Evolutionary conservation across 2,329 filamentous ascomycete genomes (phyloP).

Genomic region (Sporothrix pallida): DNA sequence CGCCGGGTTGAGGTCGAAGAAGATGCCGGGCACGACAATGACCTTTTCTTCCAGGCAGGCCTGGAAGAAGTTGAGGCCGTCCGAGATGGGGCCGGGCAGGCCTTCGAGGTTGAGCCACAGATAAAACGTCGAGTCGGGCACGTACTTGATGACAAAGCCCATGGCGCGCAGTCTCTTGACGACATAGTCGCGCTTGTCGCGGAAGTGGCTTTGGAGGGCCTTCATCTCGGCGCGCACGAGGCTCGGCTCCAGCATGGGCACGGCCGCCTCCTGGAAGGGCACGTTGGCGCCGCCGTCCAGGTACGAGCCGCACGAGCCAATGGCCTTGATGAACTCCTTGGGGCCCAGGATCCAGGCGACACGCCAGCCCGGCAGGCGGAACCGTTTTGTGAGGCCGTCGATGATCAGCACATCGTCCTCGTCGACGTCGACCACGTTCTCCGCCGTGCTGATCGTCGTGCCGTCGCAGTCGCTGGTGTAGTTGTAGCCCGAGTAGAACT

Average conservation of each 20-base stretch:
- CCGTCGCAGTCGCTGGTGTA: conserved; percentile 93
- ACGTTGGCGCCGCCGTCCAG: conserved; percentile 94
- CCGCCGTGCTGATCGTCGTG: conserved; percentile 83
- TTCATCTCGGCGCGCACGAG: conserved; percentile 86
- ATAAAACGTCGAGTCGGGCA: conserved; percentile 94
- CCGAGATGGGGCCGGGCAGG: conserved; percentile 80
- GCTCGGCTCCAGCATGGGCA: conserved; percentile 87
- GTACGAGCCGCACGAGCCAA: conserved; percentile 90
- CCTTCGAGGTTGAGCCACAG: conserved; percentile 73
- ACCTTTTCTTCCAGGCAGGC: conserved; percentile 92
- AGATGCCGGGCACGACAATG: conserved; percentile 95
- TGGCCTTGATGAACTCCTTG: conserved; percentile 94
- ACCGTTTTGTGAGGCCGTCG: conserved; percentile 94
- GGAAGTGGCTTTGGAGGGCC: conserved; percentile 87
- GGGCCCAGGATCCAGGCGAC: conserved; percentile 96
- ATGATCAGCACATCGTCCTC: conserved; percentile 92
- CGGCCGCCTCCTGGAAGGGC: conserved; percentile 91
- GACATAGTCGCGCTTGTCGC: conserved; percentile 89
- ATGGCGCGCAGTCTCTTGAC: conserved; percentile 79
- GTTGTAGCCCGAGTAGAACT: conserved; percentile 97
- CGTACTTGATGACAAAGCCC: conserved; percentile 82
- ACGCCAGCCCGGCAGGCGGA: conserved; percentile 93
- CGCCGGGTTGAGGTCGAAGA: conserved; percentile 94
- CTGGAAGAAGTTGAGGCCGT: conserved; percentile 96
- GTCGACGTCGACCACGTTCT: conserved; percentile 88